These are phyloP conservation scores for Acarospora socialis DNA, from an alignment of 2,329 filamentous ascomycete genomes.

Conservation along the genomic window DNA sequence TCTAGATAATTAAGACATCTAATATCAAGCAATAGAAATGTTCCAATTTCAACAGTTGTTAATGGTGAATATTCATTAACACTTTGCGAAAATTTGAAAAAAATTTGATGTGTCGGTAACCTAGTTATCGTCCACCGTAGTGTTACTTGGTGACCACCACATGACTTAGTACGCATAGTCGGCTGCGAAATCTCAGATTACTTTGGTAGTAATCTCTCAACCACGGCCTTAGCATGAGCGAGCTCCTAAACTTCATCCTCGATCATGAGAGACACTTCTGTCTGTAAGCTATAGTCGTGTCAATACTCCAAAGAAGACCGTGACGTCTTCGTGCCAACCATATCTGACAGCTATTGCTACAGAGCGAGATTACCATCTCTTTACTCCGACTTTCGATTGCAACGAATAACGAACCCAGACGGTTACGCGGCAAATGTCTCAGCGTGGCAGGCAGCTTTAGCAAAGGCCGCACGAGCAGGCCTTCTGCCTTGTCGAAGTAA, in stretches of 20 bases:
- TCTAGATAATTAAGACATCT: too few relatives aligned
- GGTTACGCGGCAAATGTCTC: conserved; percentile 67
- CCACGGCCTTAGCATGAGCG: conserved; percentile 51
- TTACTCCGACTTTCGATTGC: conserved; percentile 72
- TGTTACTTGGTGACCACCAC: too few relatives aligned
- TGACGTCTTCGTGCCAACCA: background rate
- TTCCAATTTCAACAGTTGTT: too few relatives aligned
- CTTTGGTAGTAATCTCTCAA: too few relatives aligned
- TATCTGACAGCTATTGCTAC: conserved; percentile 13
- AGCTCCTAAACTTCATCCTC: conserved; percentile 53
- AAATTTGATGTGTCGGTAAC: too few relatives aligned
- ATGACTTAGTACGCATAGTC: too few relatives aligned
- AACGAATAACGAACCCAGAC: conserved; percentile 65
- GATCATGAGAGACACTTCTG: conserved; percentile 47
- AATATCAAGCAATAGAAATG: too few relatives aligned
- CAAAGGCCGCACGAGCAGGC: conserved; percentile 53
- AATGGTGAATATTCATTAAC: too few relatives aligned
- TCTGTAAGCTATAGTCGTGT: conserved; percentile 27
- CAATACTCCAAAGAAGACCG: too few relatives aligned
- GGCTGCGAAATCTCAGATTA: too few relatives aligned
- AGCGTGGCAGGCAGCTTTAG: conserved; percentile 64
- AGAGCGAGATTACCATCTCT: conserved; percentile 70
- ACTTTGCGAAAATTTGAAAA: too few relatives aligned
- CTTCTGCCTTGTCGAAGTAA: conserved; percentile 29
- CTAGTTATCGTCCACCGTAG: too few relatives aligned